These are phyloP conservation scores for Nyssa sinensis DNA, from an alignment of 148 eudicot species.

Conservation along the genomic window DNA sequence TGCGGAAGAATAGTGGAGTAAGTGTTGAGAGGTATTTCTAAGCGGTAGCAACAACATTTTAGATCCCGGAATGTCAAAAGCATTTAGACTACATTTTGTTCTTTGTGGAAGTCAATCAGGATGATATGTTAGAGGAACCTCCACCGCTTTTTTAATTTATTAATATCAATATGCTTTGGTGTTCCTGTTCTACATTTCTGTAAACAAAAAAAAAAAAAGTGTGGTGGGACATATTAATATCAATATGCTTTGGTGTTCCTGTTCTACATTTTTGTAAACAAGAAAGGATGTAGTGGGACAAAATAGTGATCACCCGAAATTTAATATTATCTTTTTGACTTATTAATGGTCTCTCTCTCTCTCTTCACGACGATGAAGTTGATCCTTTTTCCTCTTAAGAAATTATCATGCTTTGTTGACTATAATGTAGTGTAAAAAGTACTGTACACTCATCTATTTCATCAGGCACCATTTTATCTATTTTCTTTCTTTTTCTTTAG, in stretches of 20 bases:
- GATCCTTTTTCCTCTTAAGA: neutral
- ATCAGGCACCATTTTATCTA: neutral
- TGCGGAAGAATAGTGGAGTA: neutral
- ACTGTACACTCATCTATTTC: neutral
- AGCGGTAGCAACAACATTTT: neutral
- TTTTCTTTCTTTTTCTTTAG: conserved; percentile 28
- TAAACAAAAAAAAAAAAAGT: neutral
- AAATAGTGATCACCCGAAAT: too few relatives aligned
- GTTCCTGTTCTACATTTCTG: neutral
- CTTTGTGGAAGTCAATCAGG: neutral
- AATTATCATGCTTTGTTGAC: neutral
- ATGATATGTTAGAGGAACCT: neutral
- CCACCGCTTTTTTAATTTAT: neutral
- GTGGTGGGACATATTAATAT: neutral
- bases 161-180: neutral
- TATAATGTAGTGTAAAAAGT: neutral
- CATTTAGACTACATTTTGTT: neutral
- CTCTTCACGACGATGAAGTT: neutral
- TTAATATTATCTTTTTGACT: neutral
- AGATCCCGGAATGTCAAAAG: neutral
- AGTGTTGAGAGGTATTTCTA: neutral
- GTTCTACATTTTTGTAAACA: neutral
- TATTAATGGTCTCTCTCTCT: neutral
- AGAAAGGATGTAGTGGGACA: neutral
- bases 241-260: neutral